A percentile compares a stretch with the other conserved stretches of the same genome.
phyloP scores from a whole-genome alignment of 192 early-diverging fungal genomes.

The Phlyctochytrium bullatum region DNA sequence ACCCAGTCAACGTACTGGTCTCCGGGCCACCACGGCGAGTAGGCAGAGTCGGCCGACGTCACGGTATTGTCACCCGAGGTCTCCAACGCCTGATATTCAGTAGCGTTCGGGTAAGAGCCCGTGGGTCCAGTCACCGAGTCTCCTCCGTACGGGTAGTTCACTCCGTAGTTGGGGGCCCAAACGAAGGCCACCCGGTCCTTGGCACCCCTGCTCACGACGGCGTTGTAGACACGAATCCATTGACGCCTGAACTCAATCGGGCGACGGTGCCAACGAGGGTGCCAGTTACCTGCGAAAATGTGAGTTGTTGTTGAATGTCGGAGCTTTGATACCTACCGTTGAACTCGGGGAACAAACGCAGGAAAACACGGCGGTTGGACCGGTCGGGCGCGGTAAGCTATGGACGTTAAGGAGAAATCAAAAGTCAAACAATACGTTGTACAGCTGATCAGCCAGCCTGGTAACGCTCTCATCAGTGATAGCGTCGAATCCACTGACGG shows the following conservation, averaged over 20 bases:
- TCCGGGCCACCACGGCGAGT: not conserved
- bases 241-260: not conserved
- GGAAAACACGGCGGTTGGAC: slow-evolving; percentile 1
- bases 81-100: not conserved
- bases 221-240: not conserved
- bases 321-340: slow-evolving; percentile 2
- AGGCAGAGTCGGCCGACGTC: not conserved
- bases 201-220: slow-evolving; percentile 1
- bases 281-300: slow-evolving; percentile 6
- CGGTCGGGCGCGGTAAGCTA: not conserved
- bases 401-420: not conserved
- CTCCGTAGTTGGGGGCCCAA: not conserved
- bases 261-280: slow-evolving; percentile 3
- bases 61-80: not conserved
- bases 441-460: not conserved
- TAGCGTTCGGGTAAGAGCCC: not conserved
- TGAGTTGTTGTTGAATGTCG: no score
- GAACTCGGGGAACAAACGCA: not conserved
- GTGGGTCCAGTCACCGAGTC: not conserved
- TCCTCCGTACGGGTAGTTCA: not conserved
- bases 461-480: not conserved
- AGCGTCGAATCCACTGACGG: not conserved
- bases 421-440: not conserved
- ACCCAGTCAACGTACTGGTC: slow-evolving; percentile 37
- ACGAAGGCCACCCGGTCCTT: slow-evolving; percentile 3